These are phyloP conservation scores for Plasmodium cynomolgi DNA, from an alignment of 169 alveolate species.

Conservation along the genomic window DNA sequence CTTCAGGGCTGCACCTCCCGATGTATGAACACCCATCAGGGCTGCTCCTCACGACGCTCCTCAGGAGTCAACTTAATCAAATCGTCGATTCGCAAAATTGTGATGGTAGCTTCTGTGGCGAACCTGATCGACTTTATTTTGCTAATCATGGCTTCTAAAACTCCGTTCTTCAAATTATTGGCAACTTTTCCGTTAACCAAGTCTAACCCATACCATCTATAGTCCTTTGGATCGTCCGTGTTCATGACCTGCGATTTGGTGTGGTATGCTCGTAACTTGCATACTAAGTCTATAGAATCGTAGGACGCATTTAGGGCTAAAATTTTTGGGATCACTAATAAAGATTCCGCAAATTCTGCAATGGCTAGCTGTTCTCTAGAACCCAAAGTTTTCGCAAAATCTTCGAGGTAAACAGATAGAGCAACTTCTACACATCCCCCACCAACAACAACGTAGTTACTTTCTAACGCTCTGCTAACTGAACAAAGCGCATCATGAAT, in stretches of 20 bases:
- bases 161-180: constrained; percentile 95
- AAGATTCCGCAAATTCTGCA: constrained; percentile 98
- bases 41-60: constrained; percentile 88
- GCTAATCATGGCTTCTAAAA: constrained; percentile 96
- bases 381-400: constrained; percentile 96
- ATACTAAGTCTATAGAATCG: constrained; percentile 95
- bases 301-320: constrained; percentile 99
- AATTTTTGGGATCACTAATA: constrained; percentile 97
- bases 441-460: constrained; percentile 92
- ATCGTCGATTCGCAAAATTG: constrained; percentile 98
- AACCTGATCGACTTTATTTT: constrained; percentile 94
- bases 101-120: constrained; percentile 99
- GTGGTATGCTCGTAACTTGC: constrained; percentile 94
- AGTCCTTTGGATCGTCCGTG: constrained; percentile 72
- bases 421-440: constrained; percentile 99
- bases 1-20: no score
- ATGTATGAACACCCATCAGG: no score
- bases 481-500: constrained; percentile 98
- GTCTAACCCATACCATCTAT: constrained; percentile 95
- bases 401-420: constrained; percentile 96
- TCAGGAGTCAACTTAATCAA: constrained; percentile 93
- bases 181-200: constrained; percentile 95
- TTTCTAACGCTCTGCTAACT: constrained; percentile 94
- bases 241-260: constrained; percentile 89
- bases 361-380: constrained; percentile 98